Evolutionary conservation across 163 green algal genomes (phyloP).

Genomic region (Scenedesmus sp.): DNA sequence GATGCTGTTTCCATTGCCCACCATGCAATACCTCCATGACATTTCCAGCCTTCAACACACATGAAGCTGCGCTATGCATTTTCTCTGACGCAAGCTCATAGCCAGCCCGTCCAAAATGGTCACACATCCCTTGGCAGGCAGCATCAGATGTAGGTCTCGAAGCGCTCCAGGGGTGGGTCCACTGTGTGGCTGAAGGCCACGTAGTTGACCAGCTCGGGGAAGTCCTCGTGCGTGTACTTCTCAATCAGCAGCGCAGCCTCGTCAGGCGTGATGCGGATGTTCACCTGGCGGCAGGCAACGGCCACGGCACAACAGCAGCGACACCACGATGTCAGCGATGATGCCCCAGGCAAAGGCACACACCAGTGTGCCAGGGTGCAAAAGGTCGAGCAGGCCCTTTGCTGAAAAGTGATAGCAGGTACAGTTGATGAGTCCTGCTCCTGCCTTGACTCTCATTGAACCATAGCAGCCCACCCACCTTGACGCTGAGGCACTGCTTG

Average conservation of each 20-base stretch:
- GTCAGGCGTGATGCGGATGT: conserved; percentile 54
- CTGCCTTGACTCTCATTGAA: background rate
- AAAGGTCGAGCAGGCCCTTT: too few species aligned
- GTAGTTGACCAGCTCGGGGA: conserved; percentile 86
- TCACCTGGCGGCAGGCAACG: conserved; percentile 25
- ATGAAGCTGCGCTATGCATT: too few species aligned
- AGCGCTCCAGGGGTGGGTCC: conserved; percentile 30
- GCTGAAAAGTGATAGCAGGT: background rate
- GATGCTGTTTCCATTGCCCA: too few species aligned
- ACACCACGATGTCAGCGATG: too few species aligned
- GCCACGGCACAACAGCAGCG: background rate
- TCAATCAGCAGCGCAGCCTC: conserved; percentile 70
- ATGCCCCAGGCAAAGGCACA: too few species aligned
- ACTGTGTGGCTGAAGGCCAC: conserved; percentile 66
- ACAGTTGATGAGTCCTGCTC: background rate
- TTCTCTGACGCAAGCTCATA: background rate
- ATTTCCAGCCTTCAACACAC: too few species aligned
- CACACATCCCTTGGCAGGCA: background rate
- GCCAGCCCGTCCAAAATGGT: background rate
- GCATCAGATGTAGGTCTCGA: conserved; percentile 39
- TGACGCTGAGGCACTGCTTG: conserved; percentile 77
- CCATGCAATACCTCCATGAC: too few species aligned
- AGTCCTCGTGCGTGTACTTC: conserved; percentile 82
- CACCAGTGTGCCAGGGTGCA: too few species aligned
- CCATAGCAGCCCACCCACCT: conserved; percentile 54